Evolutionary conservation across 805 yeast species (phyloP).

Genomic region (Lachancea sp.): DNA sequence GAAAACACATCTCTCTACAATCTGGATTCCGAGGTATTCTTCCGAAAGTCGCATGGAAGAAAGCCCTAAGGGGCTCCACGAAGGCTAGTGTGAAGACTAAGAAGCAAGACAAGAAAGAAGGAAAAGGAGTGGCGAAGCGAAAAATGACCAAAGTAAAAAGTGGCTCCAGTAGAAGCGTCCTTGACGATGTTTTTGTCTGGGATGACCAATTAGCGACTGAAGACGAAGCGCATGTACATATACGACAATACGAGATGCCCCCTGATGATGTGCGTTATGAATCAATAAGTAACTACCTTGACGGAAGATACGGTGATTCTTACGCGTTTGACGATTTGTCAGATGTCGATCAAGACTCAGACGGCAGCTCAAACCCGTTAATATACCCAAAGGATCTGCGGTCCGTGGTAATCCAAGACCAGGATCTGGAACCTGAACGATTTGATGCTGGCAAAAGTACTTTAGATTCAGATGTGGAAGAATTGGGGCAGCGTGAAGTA

Average conservation of each 20-base stretch:
- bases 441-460: no score
- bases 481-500: background rate
- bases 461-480: background rate
- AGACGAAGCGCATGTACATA: background rate
- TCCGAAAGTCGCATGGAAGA: conserved; percentile 31
- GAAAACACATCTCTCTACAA: conserved; percentile 22
- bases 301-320: conserved; percentile 3
- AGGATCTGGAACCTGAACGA: background rate
- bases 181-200: conserved; percentile 21
- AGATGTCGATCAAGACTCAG: conserved; percentile 1
- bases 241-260: no score
- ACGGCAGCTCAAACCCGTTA: background rate
- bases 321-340: conserved; percentile 6
- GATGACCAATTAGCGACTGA: conserved; percentile 14
- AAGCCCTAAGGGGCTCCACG: conserved; percentile 13
- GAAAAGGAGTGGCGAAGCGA: conserved; percentile 27
- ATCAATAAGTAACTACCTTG: conserved; percentile 3
- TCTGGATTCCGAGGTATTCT: conserved; percentile 31
- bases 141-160: conserved; percentile 8
- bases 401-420: background rate
- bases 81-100: conserved; percentile 3
- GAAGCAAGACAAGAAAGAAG: conserved; percentile 1
- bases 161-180: conserved; percentile 5
- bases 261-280: no score
- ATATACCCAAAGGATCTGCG: background rate